Conservation (phyloP, 2,329 filamentous ascomycete species). For the Paecilomyces fulvus region DNA sequence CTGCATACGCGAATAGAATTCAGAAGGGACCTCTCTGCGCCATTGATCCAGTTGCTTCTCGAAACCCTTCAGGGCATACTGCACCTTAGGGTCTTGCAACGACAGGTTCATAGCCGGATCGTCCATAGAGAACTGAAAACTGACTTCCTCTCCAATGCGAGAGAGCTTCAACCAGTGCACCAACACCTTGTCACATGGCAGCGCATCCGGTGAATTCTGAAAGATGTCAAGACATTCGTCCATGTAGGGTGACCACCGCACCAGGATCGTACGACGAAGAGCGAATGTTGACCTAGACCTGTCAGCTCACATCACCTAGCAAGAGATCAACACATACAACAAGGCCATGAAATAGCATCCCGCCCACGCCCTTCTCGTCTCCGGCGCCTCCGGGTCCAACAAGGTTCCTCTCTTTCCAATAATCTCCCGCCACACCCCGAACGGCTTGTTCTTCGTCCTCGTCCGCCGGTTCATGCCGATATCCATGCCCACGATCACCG, state of each 20-base stretch:
- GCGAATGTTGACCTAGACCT: constrained; percentile 47
- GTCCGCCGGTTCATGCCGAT: constrained; percentile 61
- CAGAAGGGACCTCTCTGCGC: constrained; percentile 44
- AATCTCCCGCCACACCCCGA: constrained; percentile 30
- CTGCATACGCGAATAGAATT: constrained; percentile 50
- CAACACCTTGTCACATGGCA: constrained; percentile 48
- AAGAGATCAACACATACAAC: constrained; percentile 33
- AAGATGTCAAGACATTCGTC: constrained; percentile 53
- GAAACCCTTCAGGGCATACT: constrained; percentile 56
- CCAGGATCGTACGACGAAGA: constrained; percentile 48
- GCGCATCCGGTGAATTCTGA: constrained; percentile 46
- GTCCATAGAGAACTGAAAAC: constrained; percentile 58
- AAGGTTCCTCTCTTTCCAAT: constrained; percentile 27
- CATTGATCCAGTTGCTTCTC: constrained; percentile 58
- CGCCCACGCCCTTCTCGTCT: constrained; percentile 52
- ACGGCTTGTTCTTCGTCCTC: constrained; percentile 24
- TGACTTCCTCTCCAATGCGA: constrained; percentile 60
- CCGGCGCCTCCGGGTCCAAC: constrained; percentile 45
- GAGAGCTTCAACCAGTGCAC: constrained; percentile 52
- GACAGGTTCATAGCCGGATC: constrained; percentile 47
- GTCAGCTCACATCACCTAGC: background rate
- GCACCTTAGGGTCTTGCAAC: constrained; percentile 55
- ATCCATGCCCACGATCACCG: constrained; percentile 74
- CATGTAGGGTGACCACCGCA: constrained; percentile 56
- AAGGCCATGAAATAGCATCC: constrained; percentile 54